Conservation (phyloP, 306 rosid genomes). For the Vigna reflexopilosa region DNA sequence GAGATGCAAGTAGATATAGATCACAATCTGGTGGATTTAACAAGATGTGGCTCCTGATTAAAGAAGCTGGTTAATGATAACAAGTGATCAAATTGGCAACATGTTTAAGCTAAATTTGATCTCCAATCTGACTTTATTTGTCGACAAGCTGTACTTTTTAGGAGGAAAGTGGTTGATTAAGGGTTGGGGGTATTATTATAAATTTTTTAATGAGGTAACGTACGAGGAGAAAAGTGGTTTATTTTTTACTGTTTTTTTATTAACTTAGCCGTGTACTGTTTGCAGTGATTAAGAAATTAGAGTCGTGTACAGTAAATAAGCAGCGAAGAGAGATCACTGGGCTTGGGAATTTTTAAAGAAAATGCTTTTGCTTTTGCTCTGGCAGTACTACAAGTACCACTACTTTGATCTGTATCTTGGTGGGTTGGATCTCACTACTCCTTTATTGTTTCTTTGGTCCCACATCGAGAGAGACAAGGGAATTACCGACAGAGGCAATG, state of each 20-base stretch:
- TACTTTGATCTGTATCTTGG: conserved; percentile 55
- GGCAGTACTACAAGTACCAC: conserved; percentile 45
- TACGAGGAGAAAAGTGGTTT: conserved; percentile 48
- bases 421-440: conserved; percentile 65
- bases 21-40: conserved; percentile 38
- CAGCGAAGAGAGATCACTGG: neutral
- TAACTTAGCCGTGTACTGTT: neutral
- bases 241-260: neutral
- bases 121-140: conserved; percentile 4
- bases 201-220: neutral
- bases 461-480: conserved; percentile 20
- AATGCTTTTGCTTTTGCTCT: conserved; percentile 29
- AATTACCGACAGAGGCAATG: neutral
- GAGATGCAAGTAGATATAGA: conserved; percentile 43
- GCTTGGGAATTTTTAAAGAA: neutral
- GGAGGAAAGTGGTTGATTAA: neutral
- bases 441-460: conserved; percentile 43
- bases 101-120: conserved; percentile 30
- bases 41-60: conserved; percentile 12
- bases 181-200: conserved; percentile 6
- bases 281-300: neutral
- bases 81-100: conserved; percentile 25
- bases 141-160: conserved; percentile 11
- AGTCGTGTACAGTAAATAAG: neutral
- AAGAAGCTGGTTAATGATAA: conserved; percentile 30